Evolutionary conservation across 106 monocot species (phyloP).

Genomic region (Dendrobium huoshanense): DNA sequence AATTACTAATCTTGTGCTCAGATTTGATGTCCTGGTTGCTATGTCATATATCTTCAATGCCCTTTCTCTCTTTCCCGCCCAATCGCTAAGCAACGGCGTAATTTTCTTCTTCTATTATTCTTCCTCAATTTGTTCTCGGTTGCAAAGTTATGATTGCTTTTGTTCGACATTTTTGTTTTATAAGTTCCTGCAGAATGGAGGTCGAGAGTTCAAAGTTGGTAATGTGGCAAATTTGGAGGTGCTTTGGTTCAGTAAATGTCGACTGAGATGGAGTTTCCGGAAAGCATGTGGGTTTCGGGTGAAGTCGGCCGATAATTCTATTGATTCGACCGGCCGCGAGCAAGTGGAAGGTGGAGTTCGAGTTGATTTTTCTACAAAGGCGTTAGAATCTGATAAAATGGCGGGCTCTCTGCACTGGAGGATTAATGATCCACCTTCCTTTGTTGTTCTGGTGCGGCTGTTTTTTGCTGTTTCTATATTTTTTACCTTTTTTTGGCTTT

Average conservation of each 20-base stretch:
- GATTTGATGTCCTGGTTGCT: background rate
- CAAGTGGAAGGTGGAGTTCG: constrained; percentile 8
- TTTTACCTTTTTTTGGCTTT: background rate
- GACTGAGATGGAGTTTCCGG: constrained; percentile 4
- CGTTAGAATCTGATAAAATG: constrained; percentile 12
- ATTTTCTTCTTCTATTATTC: background rate
- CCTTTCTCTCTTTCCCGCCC: constrained; percentile 10
- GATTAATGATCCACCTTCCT: constrained; percentile 25
- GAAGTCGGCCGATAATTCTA: constrained; percentile 9
- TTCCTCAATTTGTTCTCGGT: background rate
- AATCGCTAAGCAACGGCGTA: background rate
- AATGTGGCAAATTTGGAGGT: constrained; percentile 3
- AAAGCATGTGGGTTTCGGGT: constrained; percentile 15
- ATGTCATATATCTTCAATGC: constrained; percentile 30
- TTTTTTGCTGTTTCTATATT: background rate
- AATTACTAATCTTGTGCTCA: background rate
- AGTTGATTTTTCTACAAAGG: constrained; percentile 6
- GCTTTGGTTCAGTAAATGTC: constrained; percentile 13
- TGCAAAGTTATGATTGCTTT: background rate
- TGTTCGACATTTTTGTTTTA: background rate
- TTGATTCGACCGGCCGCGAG: constrained; percentile 3
- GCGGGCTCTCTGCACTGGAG: constrained; percentile 17
- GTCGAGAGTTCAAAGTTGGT: constrained; percentile 1
- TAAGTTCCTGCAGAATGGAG: background rate
- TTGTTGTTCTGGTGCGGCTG: constrained; percentile 20